These are phyloP conservation scores for Diplodia seriata DNA, from an alignment of 2,329 filamentous ascomycete species.

Conservation along the genomic window DNA sequence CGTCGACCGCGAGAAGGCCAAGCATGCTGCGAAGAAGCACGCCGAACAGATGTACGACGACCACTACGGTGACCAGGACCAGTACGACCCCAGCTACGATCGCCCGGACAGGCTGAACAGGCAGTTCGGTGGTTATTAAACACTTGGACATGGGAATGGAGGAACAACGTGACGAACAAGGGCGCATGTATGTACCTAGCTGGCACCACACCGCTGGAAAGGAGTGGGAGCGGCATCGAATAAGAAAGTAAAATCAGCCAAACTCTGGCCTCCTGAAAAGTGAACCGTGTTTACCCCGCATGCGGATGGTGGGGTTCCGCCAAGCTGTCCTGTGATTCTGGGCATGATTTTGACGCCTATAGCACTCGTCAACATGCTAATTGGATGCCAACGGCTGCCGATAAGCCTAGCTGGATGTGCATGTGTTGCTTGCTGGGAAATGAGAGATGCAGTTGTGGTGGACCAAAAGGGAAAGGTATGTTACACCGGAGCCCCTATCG, in stretches of 20 bases:
- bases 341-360: neutral
- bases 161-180: slow-evolving; percentile 3
- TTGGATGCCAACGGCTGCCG: neutral
- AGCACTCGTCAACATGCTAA: neutral
- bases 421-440: neutral
- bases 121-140: slow-evolving; percentile 38
- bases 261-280: neutral
- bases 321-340: neutral
- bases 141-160: neutral
- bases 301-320: neutral
- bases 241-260: slow-evolving; percentile 17
- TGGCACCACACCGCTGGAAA: neutral
- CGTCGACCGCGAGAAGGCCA: slow-evolving; percentile 57
- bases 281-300: slow-evolving; percentile 2
- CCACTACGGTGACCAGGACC: slow-evolving; percentile 54
- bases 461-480: neutral
- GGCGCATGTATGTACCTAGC: slow-evolving; percentile 14
- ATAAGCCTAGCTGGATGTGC: neutral
- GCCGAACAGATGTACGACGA: slow-evolving; percentile 58
- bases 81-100: slow-evolving; percentile 56
- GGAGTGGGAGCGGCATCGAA: neutral
- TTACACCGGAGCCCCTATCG: neutral
- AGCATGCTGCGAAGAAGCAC: slow-evolving; percentile 53
- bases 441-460: neutral
- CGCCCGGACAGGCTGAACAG: slow-evolving; percentile 21